Evolutionary conservation across 2,329 filamentous ascomycete species (phyloP).

Genomic region (Aspergillus oerlinghausenensis): DNA sequence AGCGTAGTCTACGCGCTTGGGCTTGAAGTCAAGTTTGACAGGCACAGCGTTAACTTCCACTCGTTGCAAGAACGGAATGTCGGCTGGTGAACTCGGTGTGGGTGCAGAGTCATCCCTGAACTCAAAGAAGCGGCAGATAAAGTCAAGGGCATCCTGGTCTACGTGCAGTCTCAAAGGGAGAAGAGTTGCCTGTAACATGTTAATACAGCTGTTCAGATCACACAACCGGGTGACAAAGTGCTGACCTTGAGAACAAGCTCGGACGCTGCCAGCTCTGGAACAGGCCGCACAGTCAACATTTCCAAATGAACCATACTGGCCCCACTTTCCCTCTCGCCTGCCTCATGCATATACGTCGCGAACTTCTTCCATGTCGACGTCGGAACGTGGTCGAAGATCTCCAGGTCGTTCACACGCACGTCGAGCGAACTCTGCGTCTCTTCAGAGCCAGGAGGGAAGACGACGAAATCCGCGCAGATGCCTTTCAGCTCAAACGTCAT

Average conservation of each 20-base stretch:
- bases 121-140: slow-evolving; percentile 94
- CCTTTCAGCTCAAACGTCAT: slow-evolving; percentile 91
- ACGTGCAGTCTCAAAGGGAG: slow-evolving; percentile 88
- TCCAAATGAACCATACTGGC: slow-evolving; percentile 89
- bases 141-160: slow-evolving; percentile 95
- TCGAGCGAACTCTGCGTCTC: slow-evolving; percentile 88
- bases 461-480: slow-evolving; percentile 73
- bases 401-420: slow-evolving; percentile 73
- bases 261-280: slow-evolving; percentile 77
- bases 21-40: slow-evolving; percentile 92
- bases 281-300: slow-evolving; percentile 79
- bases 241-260: slow-evolving; percentile 75
- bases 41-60: slow-evolving; percentile 80
- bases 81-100: slow-evolving; percentile 57
- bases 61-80: slow-evolving; percentile 81
- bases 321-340: slow-evolving; percentile 77
- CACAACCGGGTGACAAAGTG: neutral
- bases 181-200: slow-evolving; percentile 53
- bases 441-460: slow-evolving; percentile 69
- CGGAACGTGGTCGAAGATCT: slow-evolving; percentile 89
- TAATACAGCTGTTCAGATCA: slow-evolving; percentile 10
- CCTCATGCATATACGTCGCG: slow-evolving; percentile 84
- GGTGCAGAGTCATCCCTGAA: slow-evolving; percentile 73
- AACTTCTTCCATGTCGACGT: slow-evolving; percentile 99
- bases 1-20: slow-evolving; percentile 94